Evolutionary conservation across 148 eudicot genomes (phyloP), one percentile per base, ranked within the genome.

Genomic region (Simmondsia chinensis): DNA sequence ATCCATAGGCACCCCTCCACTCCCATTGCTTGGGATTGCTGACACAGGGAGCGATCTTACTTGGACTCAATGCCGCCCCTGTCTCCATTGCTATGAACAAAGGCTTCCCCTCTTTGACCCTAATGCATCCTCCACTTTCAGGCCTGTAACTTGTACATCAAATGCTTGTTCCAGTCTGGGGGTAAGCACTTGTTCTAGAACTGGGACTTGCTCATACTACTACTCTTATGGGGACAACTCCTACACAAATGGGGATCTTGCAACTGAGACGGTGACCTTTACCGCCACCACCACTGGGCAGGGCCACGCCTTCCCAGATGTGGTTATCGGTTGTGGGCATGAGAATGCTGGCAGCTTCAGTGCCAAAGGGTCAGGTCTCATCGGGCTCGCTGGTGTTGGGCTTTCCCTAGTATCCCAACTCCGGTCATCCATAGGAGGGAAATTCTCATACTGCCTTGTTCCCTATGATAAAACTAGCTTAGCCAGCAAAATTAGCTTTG

Each of bases 1-100:
- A 6, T 45, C 77, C 14, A 33, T 74, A 1, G 86, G 86, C 0
- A 68, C 66, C 1, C 86, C 81, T 9, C 66, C 73, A 0, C 15
- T 60, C 2, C 41, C 38, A 14, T 9, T 52, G 30, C 56, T 30
- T 6, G 81, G 65, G 3, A 48, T 67, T 14, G 72, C 43, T 11
- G 86, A 74, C 40, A 79, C 70, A 0, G 73, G 75, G 0, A 71
- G 77, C 37, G 69, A 61, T 31, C 64, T 79, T 36, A 41, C 53
- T 1, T 77, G 76, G 76, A 73, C 65, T 2, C 80, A 71, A 30
- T 74, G 82, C 25, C 11, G 57, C 20, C 77, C 75, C n/a, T 69
- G 79, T 43, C 19, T 15, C 0, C 9, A 59, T 0, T 77, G 80
- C 43, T 77, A 36, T 21, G 27, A 43, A 2, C 80, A 74, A 57